These are phyloP conservation scores for Lodderomyces metapsilosis DNA, from an alignment of 1,139 yeast species.

Conservation along the genomic window DNA sequence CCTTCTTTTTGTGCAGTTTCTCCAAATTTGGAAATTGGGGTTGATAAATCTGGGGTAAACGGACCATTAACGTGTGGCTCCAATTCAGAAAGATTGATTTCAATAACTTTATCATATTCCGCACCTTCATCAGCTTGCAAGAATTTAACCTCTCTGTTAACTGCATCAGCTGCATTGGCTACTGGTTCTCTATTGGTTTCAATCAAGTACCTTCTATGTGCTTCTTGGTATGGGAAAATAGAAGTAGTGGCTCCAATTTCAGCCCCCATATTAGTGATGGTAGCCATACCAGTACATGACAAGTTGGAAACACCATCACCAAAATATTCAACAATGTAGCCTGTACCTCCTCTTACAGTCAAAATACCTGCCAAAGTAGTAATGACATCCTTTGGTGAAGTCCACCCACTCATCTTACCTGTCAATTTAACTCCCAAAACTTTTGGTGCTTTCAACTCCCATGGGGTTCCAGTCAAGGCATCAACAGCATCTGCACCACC, in stretches of 20 bases:
- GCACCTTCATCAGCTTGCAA: slow-evolving; percentile 80
- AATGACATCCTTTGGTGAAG: slow-evolving; percentile 94
- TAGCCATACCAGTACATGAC: slow-evolving; percentile 98
- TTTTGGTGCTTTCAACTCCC: slow-evolving; percentile 98
- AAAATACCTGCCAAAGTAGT: slow-evolving; percentile 83
- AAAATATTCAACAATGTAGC: slow-evolving; percentile 89
- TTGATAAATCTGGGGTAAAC: slow-evolving; percentile 90
- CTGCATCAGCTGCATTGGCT: slow-evolving; percentile 74
- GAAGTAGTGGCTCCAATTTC: slow-evolving; percentile 99
- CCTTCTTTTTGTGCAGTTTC: slow-evolving; percentile 59
- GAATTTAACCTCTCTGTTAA: slow-evolving; percentile 58
- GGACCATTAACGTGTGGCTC: slow-evolving; percentile 96
- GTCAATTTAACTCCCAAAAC: slow-evolving; percentile 87
- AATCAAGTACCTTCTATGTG: slow-evolving; percentile 74
- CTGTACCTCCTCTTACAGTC: slow-evolving; percentile 98
- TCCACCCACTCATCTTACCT: slow-evolving; percentile 86
- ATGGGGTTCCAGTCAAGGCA: slow-evolving; percentile 94
- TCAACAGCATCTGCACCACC: slow-evolving; percentile 99
- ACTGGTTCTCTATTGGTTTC: slow-evolving; percentile 83
- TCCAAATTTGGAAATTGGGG: slow-evolving; percentile 76
- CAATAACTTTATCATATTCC: slow-evolving; percentile 79
- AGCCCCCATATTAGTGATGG: slow-evolving; percentile 99
- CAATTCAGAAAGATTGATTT: slow-evolving; percentile 68
- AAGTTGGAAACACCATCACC: slow-evolving; percentile 88
- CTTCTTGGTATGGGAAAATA: slow-evolving; percentile 90